Evolutionary conservation across 2,329 filamentous ascomycete species (phyloP), one percentile per base, ranked within the genome.

Genomic region (Fusarium cicatricum): DNA sequence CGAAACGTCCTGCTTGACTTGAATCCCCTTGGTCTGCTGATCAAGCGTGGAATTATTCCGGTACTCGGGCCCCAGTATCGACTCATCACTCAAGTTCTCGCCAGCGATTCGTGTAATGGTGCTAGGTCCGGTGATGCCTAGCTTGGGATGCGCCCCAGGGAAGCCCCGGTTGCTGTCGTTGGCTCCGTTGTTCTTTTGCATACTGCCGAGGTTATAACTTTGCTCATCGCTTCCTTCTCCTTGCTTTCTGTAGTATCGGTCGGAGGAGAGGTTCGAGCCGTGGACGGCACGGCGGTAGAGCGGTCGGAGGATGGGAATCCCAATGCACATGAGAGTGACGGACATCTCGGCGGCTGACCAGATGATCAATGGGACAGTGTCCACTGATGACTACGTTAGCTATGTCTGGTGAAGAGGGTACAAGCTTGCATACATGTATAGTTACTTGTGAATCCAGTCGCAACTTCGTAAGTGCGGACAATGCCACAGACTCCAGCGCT

Each of bases 321-420:
- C 74, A 23, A 75, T 70, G 60, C 75, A 77, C 17, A 77, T 63
- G 49, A 78, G 65, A 17, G 72, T 72, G 8, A 76, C 68, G 15
- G 72, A 63, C 16, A 75, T 70, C 40, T 78, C 75, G 38, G 74
- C 73, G 9, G 70, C 72, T 0, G 73, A 73, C 75, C 75, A 78
- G 29, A 73, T 61, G 17, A 75, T 71, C 33, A 75, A 64, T 0
- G 60, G 60, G 5, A 75, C 73, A 23, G 71, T 73, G 33, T 75
- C 72, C 17, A 69, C 73, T 75, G 40, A 14, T 44, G 11, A 6
- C 19, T 11, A 1, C 14, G 34, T 55, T 49, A 57, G 40, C 8
- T n/a, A 28, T 14, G n/a, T 11, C n/a, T 38, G 6, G 2, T 3
- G 23, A 34, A 8, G 2, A 17, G 15, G 7, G 33, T 3, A 34